Base-by-base conservation (phyloP, 1,284 basidiomycete genomes). In the Phellinidium pouzarii region DNA sequence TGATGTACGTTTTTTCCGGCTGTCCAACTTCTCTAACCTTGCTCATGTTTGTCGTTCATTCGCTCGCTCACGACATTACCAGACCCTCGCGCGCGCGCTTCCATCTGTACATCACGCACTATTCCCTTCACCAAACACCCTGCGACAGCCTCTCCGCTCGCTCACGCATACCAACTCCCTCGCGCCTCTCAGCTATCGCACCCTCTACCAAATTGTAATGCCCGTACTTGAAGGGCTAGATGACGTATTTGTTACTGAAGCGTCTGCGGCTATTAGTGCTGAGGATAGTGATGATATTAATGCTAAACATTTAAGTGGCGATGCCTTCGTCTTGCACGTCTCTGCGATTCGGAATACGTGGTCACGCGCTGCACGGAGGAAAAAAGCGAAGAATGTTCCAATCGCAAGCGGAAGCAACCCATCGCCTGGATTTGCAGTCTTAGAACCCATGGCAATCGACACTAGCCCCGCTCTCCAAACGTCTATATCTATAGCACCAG, bases 341-440 rank as follows among this genome's bases (percentile, higher is more conserved):
- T 62, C 62, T n/a, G 80, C 80, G 0, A 58, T 54, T 0, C 59
- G 64, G 9, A 78, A 90, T 59, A 84, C 84, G 0, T 93, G 90
- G 90, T 87, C 88, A 0, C 76, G 90, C 20, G 74, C 77, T 4
- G 88, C 84, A 0, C 49, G 71, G 9, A 62, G 71, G 17, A 71
- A 84, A 14, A 68, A 79, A 58, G 75, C 73, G 60, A 72, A 66
- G 41, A 61, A 60, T 23, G 34, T 58, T 44, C 31, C 38, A 12
- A 36, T 48, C 1, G 52, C 48, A 9, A 59, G 53, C 19, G 23
- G 4, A 38, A 8, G 26, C 6, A 23, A 8, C 20, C 26, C 43
- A 47, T 4, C 29, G 7, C 6, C n/a, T 12, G 20, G 20, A n/a
- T 12, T 34, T 14, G 7, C 22, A 12, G 25, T 9, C 20, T 9